Conservation (phyloP, 768 basidiomycete species). For the Phylloporus sp. region DNA sequence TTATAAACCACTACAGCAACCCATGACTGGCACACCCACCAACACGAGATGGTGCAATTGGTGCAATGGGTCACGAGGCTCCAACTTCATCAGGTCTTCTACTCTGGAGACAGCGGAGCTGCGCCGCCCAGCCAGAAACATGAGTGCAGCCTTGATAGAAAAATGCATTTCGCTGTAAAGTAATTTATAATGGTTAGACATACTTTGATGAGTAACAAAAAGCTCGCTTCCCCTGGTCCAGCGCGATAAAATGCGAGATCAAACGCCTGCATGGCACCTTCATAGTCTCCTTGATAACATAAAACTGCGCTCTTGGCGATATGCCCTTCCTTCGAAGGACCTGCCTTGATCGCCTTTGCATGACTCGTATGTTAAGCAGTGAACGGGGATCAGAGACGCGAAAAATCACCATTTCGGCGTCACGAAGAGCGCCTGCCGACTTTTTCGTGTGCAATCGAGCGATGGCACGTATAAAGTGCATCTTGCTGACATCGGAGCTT, state of each 20-base stretch:
- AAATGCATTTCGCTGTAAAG: not conserved
- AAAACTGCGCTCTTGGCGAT: not conserved
- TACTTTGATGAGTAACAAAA: not conserved
- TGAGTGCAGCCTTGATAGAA: not conserved
- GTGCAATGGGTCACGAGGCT: not conserved
- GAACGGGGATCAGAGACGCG: not conserved
- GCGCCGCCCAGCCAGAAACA: not conserved
- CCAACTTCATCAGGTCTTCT: not conserved
- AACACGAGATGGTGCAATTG: not conserved
- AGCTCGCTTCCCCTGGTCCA: not conserved
- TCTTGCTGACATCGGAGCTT: not conserved
- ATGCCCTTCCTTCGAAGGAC: not conserved
- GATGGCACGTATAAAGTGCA: not conserved
- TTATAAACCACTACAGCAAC: not conserved
- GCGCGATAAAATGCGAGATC: not conserved
- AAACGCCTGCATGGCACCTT: not conserved
- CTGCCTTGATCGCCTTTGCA: not conserved
- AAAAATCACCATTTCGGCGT: not conserved
- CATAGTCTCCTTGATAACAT: not conserved
- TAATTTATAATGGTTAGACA: not conserved
- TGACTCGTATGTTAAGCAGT: not conserved
- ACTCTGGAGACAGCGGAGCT: not conserved
- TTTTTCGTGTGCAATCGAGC: not conserved
- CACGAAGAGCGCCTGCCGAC: not conserved
- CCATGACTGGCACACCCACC: not conserved